These are phyloP conservation scores for Rhinocladiella similis DNA, from an alignment of 2,329 filamentous ascomycete species.

Conservation along the genomic window DNA sequence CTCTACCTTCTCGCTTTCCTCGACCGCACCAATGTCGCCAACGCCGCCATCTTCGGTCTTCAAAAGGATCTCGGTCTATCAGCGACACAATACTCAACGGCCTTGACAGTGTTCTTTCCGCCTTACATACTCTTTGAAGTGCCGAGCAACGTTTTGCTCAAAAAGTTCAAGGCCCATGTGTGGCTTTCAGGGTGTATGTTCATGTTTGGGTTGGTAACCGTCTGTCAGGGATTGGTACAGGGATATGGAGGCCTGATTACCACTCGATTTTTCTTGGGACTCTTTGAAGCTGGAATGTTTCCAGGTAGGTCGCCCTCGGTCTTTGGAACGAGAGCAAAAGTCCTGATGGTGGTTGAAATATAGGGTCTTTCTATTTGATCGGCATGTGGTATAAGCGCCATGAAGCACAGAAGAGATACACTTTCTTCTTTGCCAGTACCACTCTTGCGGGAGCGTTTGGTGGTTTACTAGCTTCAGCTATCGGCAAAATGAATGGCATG, in stretches of 20 bases:
- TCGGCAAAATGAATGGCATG: conserved; percentile 58
- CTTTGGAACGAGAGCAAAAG: background rate
- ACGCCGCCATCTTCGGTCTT: conserved; percentile 69
- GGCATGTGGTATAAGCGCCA: conserved; percentile 76
- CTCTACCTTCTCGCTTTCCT: conserved; percentile 53
- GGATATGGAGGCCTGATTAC: conserved; percentile 76
- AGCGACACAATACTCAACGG: conserved; percentile 68
- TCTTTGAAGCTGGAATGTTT: conserved; percentile 69
- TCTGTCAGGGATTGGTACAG: conserved; percentile 73
- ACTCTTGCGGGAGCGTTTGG: conserved; percentile 64
- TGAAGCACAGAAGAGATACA: conserved; percentile 89
- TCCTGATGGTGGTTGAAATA: background rate
- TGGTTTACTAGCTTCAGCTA: conserved; percentile 60
- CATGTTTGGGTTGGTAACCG: conserved; percentile 72
- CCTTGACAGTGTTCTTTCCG: conserved; percentile 78
- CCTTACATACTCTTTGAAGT: conserved; percentile 72
- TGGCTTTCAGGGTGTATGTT: conserved; percentile 85
- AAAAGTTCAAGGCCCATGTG: conserved; percentile 64
- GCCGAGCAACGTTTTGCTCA: conserved; percentile 71
- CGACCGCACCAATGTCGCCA: conserved; percentile 72
- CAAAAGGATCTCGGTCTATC: conserved; percentile 61
- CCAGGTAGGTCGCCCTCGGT: conserved; percentile 17
- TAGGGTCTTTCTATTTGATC: conserved; percentile 37
- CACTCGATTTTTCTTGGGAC: conserved; percentile 82
- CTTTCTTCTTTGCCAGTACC: conserved; percentile 84